A percentile compares a stretch with the other conserved stretches of the same genome.
Evolutionary conservation across 257 asterid genomes (phyloP).

Genomic region (Petunia axillaris): DNA sequence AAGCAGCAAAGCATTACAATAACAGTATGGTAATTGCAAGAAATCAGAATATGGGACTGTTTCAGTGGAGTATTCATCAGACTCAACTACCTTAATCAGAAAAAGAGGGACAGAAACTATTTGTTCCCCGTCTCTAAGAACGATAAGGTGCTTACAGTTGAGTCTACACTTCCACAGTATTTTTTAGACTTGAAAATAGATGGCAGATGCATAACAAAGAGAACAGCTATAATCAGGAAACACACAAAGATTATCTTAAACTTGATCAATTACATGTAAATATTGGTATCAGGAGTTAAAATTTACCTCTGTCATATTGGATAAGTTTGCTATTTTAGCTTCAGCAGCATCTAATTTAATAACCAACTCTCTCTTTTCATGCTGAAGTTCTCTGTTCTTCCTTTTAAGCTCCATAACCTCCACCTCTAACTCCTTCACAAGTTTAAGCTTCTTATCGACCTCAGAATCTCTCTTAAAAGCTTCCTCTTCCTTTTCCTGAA

Average conservation of each 20-base stretch:
- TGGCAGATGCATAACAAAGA: neutral
- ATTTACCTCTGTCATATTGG: conserved; percentile 91
- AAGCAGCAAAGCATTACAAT: neutral
- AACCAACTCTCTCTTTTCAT: conserved; percentile 79
- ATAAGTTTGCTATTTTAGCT: conserved; percentile 62
- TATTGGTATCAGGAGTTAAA: neutral
- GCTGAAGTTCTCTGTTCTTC: conserved; percentile 91
- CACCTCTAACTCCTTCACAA: conserved; percentile 74
- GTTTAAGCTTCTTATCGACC: conserved; percentile 80
- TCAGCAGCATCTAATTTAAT: conserved; percentile 82
- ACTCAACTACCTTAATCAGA: neutral
- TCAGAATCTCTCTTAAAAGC: conserved; percentile 59
- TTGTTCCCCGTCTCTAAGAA: no score
- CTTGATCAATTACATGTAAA: conserved; percentile 16
- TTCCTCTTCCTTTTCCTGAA: conserved; percentile 84
- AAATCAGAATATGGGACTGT: conserved; percentile 4
- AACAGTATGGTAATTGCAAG: neutral
- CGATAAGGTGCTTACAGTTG: neutral
- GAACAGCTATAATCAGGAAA: neutral
- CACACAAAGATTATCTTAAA: neutral
- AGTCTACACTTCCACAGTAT: neutral
- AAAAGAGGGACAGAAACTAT: neutral
- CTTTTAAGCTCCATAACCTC: conserved; percentile 91
- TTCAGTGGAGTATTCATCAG: neutral
- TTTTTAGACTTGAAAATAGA: conserved; percentile 1